Evolutionary conservation across 2,329 filamentous ascomycete species (phyloP), one percentile per base, ranked within the genome.

Genomic region (Alternaria ventricosa): DNA sequence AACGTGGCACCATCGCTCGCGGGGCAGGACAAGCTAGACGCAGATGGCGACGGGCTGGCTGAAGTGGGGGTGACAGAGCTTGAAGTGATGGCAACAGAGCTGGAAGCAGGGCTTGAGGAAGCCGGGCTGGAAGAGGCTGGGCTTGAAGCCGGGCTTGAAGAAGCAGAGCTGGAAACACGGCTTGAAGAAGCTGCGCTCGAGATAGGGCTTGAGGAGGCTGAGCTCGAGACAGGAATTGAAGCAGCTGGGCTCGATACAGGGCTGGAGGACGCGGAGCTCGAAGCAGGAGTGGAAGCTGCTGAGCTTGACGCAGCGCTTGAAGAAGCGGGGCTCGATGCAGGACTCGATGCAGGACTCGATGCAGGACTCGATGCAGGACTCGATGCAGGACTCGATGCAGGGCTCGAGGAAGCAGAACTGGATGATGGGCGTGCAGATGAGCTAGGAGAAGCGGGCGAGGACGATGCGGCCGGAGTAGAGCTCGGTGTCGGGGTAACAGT

Each of bases 11-110:
- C 68, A 36, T 67, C 13, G 15, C 41, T 54, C 5, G 30, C 53
- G 43, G 67, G 67, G 53, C 67, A 69, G 6, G 54, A 50, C 22
- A 61, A n/a, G 5, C 6, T 27, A 18, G 62, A 45, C 2, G 55
- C 18, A 36, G 58, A 20, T 10, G 43, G 9, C 13, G 49, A 57
- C 3, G 54, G 7, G 6, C 45, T 27, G n/a, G 51, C 33, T 25
- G 63, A 46, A 15, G 44, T 61, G 11, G 58, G 45, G 15, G 56
- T 23, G 23, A 51, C 33, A n/a, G 30, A 22, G 51, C 41, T 61
- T 8, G 43, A 36, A 41, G 36, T 41, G 36, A 41, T 36, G 36
- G 36, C 15, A 41, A 18, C 36, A 41, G 36, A 18, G 36, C 36
- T 41, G 15, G 36, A 41, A 41, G 15, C 33, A n/a, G 15, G 33